Evolutionary conservation across 2,329 filamentous ascomycete genomes (phyloP).

Genomic region (Microdochium bolleyi): DNA sequence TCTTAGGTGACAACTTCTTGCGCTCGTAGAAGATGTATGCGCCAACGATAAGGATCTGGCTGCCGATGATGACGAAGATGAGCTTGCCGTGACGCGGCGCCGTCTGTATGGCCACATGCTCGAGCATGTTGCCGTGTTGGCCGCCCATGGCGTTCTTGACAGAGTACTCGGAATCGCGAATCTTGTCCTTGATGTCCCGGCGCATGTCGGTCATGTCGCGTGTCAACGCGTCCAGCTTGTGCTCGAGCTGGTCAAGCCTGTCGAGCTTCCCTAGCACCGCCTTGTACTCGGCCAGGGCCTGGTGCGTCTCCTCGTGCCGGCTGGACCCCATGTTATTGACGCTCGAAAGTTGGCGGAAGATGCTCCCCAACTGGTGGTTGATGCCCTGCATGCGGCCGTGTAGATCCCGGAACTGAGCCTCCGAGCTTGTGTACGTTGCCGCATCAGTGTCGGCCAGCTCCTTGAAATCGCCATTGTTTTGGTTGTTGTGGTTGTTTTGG

Average conservation of each 20-base stretch:
- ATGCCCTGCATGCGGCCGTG: constrained; percentile 74
- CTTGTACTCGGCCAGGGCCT: constrained; percentile 36
- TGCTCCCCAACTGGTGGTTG: constrained; percentile 57
- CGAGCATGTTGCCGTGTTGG: constrained; percentile 40
- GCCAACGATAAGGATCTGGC: constrained; percentile 63
- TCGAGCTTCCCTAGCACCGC: constrained; percentile 34
- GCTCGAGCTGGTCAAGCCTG: constrained; percentile 31
- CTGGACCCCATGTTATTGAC: constrained; percentile 44
- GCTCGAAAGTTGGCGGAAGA: constrained; percentile 49
- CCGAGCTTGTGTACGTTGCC: constrained; percentile 38
- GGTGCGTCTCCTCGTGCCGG: constrained; percentile 45
- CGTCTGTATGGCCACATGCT: constrained; percentile 36
- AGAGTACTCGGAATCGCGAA: constrained; percentile 40
- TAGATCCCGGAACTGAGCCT: constrained; percentile 71
- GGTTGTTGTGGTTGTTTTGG: constrained; percentile 9
- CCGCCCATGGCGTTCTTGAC: constrained; percentile 43
- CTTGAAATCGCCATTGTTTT: constrained; percentile 23
- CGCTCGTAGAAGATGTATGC: constrained; percentile 75
- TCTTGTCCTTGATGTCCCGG: constrained; percentile 41
- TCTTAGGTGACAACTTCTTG: constrained; percentile 76
- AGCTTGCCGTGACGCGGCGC: constrained; percentile 42
- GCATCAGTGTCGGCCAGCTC: constrained; percentile 38
- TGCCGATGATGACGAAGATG: constrained; percentile 64
- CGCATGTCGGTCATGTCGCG: constrained; percentile 51
- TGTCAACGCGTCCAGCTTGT: constrained; percentile 44